A percentile compares a stretch with the other conserved stretches of the same genome.
Evolutionary conservation across 345 rosid species (phyloP).

Genomic region (Salix udensis): DNA sequence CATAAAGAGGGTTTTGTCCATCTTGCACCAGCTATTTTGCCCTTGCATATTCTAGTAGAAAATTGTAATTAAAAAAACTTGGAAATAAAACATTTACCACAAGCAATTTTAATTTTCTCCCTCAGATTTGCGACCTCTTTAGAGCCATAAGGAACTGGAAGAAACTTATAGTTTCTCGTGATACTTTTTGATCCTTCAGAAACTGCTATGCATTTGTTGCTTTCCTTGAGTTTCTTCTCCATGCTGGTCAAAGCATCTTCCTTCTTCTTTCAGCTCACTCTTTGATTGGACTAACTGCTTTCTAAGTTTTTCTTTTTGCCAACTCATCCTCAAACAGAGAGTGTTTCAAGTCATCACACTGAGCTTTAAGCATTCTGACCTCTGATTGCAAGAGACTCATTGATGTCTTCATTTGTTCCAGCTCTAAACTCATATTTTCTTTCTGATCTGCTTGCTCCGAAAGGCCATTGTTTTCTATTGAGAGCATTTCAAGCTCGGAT

Average conservation of each 20-base stretch:
- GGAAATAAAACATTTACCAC: conserved; percentile 46
- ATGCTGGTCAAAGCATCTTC: conserved; percentile 39
- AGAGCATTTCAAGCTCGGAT: conserved; percentile 42
- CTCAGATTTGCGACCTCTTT: conserved; percentile 56
- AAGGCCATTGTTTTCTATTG: conserved; percentile 24
- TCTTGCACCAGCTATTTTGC: not conserved
- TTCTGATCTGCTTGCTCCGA: conserved; percentile 31
- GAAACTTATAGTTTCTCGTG: conserved; percentile 41
- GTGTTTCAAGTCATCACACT: conserved; percentile 44
- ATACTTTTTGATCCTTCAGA: conserved; percentile 38
- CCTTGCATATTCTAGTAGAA: not conserved
- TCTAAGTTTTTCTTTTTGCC: conserved; percentile 65
- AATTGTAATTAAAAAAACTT: not conserved
- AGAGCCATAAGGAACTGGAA: conserved; percentile 34
- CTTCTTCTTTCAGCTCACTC: conserved; percentile 67
- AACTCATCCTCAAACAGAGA: conserved; percentile 44
- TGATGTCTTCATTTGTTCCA: conserved; percentile 41
- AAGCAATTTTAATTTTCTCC: conserved; percentile 54
- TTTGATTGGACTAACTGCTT: conserved; percentile 50
- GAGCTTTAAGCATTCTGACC: conserved; percentile 39
- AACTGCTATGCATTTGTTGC: conserved; percentile 34
- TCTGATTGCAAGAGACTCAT: conserved; percentile 42
- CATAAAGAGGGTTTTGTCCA: not conserved
- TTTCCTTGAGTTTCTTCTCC: conserved; percentile 51
- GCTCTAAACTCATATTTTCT: conserved; percentile 39